Conservation (phyloP, 2,329 filamentous ascomycete species). For the Monilinia fructigena region DNA sequence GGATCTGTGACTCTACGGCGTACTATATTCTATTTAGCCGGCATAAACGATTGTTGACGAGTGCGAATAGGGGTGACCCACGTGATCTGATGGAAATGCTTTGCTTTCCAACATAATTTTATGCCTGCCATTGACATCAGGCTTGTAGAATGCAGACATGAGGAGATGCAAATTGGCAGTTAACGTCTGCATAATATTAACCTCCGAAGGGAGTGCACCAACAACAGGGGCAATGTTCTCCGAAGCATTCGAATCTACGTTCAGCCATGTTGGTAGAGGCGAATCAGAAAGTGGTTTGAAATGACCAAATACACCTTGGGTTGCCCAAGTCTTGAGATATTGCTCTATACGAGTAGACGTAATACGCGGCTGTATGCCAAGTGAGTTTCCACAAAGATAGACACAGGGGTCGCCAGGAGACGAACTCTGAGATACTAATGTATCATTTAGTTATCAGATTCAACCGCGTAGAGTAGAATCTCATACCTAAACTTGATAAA, state of each 20-base stretch:
- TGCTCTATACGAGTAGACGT: conserved; percentile 64
- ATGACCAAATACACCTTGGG: conserved; percentile 74
- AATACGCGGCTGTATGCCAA: conserved; percentile 69
- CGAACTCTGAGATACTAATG: conserved; percentile 29
- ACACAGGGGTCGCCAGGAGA: conserved; percentile 43
- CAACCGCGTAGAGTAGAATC: conserved; percentile 19
- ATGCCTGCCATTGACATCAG: conserved; percentile 55
- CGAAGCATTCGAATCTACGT: conserved; percentile 67
- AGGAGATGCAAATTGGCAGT: conserved; percentile 76
- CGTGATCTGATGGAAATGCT: conserved; percentile 79
- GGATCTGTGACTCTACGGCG: conserved; percentile 72
- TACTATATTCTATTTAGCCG: conserved; percentile 52
- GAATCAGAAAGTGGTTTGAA: conserved; percentile 66
- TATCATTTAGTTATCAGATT: conserved; percentile 12
- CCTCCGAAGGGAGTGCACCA: conserved; percentile 65
- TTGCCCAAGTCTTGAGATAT: conserved; percentile 73
- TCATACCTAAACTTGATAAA: conserved; percentile 32
- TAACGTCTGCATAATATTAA: conserved; percentile 77
- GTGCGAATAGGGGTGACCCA: conserved; percentile 44
- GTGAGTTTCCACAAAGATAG: conserved; percentile 78
- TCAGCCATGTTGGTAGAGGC: conserved; percentile 61
- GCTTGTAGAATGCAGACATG: conserved; percentile 76
- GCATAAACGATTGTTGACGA: conserved; percentile 8
- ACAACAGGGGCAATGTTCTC: conserved; percentile 68
- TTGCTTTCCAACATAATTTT: conserved; percentile 80